phyloP scores from a whole-genome alignment of 768 basidiomycete species.

The Serendipita sp. region DNA sequence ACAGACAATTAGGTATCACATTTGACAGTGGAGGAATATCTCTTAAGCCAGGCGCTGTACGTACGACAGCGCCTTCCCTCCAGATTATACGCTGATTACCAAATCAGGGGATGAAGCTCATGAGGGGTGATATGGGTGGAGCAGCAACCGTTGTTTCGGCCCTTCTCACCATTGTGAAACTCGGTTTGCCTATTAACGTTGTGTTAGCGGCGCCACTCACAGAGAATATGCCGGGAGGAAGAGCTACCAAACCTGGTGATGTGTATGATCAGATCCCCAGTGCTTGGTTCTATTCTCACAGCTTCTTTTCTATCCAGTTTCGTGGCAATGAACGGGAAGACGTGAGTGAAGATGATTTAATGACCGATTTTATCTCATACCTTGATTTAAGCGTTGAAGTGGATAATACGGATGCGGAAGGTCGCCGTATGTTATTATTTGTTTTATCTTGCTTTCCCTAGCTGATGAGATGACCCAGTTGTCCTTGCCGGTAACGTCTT shows the following conservation, averaged over 20 bases:
- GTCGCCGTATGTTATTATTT: slow-evolving; percentile 26
- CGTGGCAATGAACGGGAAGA: slow-evolving; percentile 80
- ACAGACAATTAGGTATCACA: slow-evolving; percentile 28
- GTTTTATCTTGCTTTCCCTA: not conserved
- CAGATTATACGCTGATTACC: not conserved
- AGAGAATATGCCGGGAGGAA: slow-evolving; percentile 71
- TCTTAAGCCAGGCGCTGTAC: slow-evolving; percentile 55
- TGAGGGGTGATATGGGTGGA: slow-evolving; percentile 83
- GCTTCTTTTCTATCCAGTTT: slow-evolving; percentile 26
- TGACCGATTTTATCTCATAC: not conserved
- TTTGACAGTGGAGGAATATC: slow-evolving; percentile 84
- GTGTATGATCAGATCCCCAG: slow-evolving; percentile 31
- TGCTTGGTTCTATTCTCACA: not conserved
- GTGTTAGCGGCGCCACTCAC: slow-evolving; percentile 57
- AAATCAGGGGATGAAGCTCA: slow-evolving; percentile 57
- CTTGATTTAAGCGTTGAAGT: slow-evolving; percentile 36
- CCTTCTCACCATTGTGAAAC: slow-evolving; percentile 62
- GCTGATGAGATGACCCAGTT: slow-evolving; percentile 17
- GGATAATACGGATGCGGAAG: slow-evolving; percentile 79
- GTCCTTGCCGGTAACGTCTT: slow-evolving; percentile 44
- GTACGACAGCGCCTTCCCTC: slow-evolving; percentile 15
- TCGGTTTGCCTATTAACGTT: slow-evolving; percentile 67
- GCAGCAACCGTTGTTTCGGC: slow-evolving; percentile 65
- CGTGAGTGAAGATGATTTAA: slow-evolving; percentile 14
- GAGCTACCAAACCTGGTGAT: slow-evolving; percentile 63